Evolutionary conservation across 2,329 filamentous ascomycete genomes (phyloP), one percentile per base, ranked within the genome.

Genomic region (Polychaeton citri): DNA sequence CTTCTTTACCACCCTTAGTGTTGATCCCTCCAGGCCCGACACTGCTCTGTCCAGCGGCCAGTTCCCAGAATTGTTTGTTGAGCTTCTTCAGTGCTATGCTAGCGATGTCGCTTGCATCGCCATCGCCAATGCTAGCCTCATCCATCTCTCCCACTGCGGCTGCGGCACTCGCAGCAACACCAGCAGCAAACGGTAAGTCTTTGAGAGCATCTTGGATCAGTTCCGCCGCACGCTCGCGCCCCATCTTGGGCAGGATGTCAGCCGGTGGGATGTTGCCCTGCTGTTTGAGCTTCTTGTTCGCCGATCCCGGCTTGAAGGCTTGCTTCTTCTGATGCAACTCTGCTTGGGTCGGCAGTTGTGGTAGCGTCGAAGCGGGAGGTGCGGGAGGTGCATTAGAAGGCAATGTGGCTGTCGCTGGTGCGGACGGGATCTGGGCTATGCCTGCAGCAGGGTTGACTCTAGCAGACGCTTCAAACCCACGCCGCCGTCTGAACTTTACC

Each of bases 201-300:
- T 60, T 55, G 51, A 68, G 54, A 2, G 65, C 63, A 38, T 61
- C 62, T 49, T 65, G 62, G 42, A 68, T 65, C 24, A 66, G 44
- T 37, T 66, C 63, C 18, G 62, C 63, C 1, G 63, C 63, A 36
- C 63, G 57, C 30, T 61, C 53, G 16, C 59, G 52, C 20, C 53
- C 57, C 35, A 57, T 41, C 30, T 52, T 53, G 3, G 53, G 50
- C 20, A 33, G 30, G 32, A 9, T 30, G 33, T 24, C 34, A 18
- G 38, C 33, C 13, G 38, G 33, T 5, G 34, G 30, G 30, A 37
- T 36, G 17, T 34, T 32, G 15, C 8, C 12, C 5, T 16, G n/a
- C 18, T 16, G 15, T 12, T 17, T 32, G 12, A 32, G 12, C 16
- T 19, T 16, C 15, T 16, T 32, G 30, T 32, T 17, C 15, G 4